Conservation (phyloP, 805 yeast genomes). For the Pichia insulana region DNA sequence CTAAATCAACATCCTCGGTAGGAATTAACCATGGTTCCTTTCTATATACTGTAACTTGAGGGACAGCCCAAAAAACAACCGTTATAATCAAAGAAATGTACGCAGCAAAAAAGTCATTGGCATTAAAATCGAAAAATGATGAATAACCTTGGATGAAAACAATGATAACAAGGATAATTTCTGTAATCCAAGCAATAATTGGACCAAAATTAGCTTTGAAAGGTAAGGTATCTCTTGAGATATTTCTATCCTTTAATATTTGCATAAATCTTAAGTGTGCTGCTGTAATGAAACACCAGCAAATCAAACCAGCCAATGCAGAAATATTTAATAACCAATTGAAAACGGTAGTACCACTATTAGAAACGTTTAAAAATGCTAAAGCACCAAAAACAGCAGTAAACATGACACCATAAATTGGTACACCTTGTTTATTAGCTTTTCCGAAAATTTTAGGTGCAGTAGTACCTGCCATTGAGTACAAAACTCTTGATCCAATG, state of each 20-base stretch:
- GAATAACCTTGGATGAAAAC: slow-evolving; percentile 66
- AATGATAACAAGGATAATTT: slow-evolving; percentile 44
- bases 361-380: slow-evolving; percentile 52
- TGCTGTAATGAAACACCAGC: slow-evolving; percentile 61
- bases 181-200: slow-evolving; percentile 53
- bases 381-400: slow-evolving; percentile 44
- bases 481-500: slow-evolving; percentile 57
- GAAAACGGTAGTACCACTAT: slow-evolving; percentile 45
- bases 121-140: slow-evolving; percentile 49
- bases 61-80: slow-evolving; percentile 41
- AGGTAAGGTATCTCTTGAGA: slow-evolving; percentile 61
- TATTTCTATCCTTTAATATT: slow-evolving; percentile 53
- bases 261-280: slow-evolving; percentile 58
- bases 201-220: slow-evolving; percentile 72
- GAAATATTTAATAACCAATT: slow-evolving; percentile 63
- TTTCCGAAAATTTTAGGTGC: slow-evolving; percentile 51
- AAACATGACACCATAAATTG: slow-evolving; percentile 48
- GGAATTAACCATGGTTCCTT: slow-evolving; percentile 39
- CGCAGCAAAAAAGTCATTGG: slow-evolving; percentile 54
- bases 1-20: slow-evolving; percentile 49
- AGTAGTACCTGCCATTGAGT: slow-evolving; percentile 56
- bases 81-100: slow-evolving; percentile 63
- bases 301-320: slow-evolving; percentile 61
- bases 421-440: slow-evolving; percentile 66
- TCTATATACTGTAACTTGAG: slow-evolving; percentile 42